Base-by-base conservation (phyloP, 768 basidiomycete genomes). In the Leccinum truebloodii region DNA sequence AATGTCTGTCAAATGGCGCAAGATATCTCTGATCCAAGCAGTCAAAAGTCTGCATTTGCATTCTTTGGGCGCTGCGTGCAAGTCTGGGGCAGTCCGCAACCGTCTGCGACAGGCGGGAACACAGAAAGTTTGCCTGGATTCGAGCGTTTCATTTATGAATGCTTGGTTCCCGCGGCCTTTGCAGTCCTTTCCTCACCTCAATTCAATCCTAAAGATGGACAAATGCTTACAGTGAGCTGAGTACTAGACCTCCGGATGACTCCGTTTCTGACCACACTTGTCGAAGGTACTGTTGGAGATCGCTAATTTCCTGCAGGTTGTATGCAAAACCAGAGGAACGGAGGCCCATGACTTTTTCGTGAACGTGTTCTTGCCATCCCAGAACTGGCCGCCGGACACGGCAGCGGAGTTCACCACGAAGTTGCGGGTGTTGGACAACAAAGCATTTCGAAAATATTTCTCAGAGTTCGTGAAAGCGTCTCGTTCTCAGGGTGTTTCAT, bases 171-270 rank as follows among this genome's bases (percentile, higher is more conserved):
- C 12, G 78, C 86, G 3, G 89, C 88, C 24, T 97, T 99, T 73
- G 82, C 86, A 8, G 85, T 98, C 4, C 85, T 94, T 1, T 87
- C 91, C 12, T 78, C 82, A 9, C 86, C 89, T 0, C 84, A 87
- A 44, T 92, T 97, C 72, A 95, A 95, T 69, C 78, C 89, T 65
- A 92, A 92, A 70, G 94, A 97, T 69, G 94, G 92, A 2, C 92
- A 94, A 67, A 86, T 89, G 69, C 80, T 89, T 54, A 83, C 88
- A 69, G 95, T 95, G 67, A 70, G 92, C 75, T 30, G 14, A 34
- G 16, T 8, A 34, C 32, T 12, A 24, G 49, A 49, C 39, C 48
- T 52, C 52, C 26, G 30, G 41, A 30, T 2, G 3, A 7, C 50
- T 9, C 9, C 9, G 9, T 1, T 52, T 50, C 56, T 59, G 49